Evolutionary conservation across 2,329 filamentous ascomycete species (phyloP), one percentile per base, ranked within the genome.

Genomic region (Penicillium glabrum): DNA sequence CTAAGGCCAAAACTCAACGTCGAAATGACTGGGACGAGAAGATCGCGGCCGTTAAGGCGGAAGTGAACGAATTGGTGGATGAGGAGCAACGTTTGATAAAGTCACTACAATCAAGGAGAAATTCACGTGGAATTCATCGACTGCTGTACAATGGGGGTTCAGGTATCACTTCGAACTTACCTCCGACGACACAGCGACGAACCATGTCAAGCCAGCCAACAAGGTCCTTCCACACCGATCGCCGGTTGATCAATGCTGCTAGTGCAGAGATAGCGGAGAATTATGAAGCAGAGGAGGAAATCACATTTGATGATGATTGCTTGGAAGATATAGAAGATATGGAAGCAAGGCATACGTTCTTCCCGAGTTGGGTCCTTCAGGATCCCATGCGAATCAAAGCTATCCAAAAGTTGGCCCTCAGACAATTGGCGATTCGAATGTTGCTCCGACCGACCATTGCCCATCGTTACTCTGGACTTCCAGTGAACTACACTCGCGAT

Each of bases 41-140:
- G 62, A 75, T 78, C 43, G 75, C 74, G 24, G 73, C 72, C 2
- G 75, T 76, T 14, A 77, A 72, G 61, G 75, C 73, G 54, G 76
- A 79, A 58, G 72, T 75, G 47, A 69, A 70, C 54, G 69, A 71
- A 54, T 58, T 77, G 54, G 66, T 73, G 48, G 69, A 75, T 37
- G 74, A 77, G 57, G 75, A 77, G 57, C 59, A 69, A 29, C 70
- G 71, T 5, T 60, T 76, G 53, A 31, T 77, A 29, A 67, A 70
- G 47, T 66, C 67, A 11, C 57, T 76, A n/a, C 56, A 67, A 23
- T 62, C 61, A 43, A 62, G 67, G 31, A 68, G 66, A 49, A 68
- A 60, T 43, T 27, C 45, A 5, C 58, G 61, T 14, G 37, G 52
- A 11, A 58, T 65, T 23, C 54, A 63, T 49, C 62, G 65, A 43